These are phyloP conservation scores for Trifolium fragiferum DNA, from an alignment of 306 rosid genomes.

Conservation along the genomic window DNA sequence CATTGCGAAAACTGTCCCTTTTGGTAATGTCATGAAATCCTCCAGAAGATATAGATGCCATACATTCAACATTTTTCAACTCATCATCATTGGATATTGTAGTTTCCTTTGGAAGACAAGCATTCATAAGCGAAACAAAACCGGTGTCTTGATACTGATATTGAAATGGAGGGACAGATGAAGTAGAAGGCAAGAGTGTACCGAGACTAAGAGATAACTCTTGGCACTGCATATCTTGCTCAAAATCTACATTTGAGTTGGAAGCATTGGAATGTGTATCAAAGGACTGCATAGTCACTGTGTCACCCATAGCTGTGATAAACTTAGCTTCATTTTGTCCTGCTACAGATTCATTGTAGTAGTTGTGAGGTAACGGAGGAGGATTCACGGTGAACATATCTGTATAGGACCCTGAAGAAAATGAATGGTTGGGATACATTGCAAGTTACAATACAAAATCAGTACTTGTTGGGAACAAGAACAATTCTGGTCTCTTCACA, in stretches of 20 bases:
- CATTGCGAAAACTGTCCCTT: constrained; percentile 55
- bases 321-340: constrained; percentile 65
- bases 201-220: constrained; percentile 86
- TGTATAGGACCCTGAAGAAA: constrained; percentile 61
- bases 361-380: constrained; percentile 57
- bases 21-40: constrained; percentile 41
- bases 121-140: constrained; percentile 50
- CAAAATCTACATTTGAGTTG: constrained; percentile 44
- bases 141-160: constrained; percentile 54
- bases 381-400: constrained; percentile 55
- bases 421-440: constrained; percentile 66
- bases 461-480: constrained; percentile 46
- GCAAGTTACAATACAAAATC: constrained; percentile 29
- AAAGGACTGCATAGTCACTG: constrained; percentile 46
- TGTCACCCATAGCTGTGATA: constrained; percentile 51
- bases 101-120: constrained; percentile 45
- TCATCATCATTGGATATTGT: constrained; percentile 48
- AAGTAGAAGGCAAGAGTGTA: constrained; percentile 54
- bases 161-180: constrained; percentile 59
- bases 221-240: constrained; percentile 60
- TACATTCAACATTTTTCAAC: constrained; percentile 52
- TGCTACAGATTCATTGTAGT: constrained; percentile 52
- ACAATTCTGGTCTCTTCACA: constrained; percentile 49
- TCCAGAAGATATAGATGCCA: constrained; percentile 54
- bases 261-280: constrained; percentile 32